Evolutionary conservation across 2,329 filamentous ascomycete genomes (phyloP).

Genomic region (Fusarium sp.): DNA sequence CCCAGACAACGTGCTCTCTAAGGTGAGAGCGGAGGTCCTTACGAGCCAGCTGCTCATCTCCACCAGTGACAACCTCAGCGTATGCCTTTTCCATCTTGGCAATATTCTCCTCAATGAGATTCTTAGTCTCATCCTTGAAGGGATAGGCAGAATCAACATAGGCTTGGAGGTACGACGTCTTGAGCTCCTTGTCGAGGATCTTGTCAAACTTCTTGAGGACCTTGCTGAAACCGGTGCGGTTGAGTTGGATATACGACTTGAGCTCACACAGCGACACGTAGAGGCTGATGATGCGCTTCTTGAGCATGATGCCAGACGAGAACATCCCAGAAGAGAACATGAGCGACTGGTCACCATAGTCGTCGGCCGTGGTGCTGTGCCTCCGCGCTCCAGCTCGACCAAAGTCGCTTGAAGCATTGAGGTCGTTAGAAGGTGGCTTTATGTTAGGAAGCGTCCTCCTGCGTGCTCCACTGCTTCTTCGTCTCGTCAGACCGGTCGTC

Average conservation of each 20-base stretch:
- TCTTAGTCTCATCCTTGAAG: conserved; percentile 80
- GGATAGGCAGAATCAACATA: conserved; percentile 83
- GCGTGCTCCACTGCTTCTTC: conserved; percentile 54
- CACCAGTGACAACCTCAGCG: conserved; percentile 82
- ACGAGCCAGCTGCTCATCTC: conserved; percentile 80
- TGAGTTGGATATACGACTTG: conserved; percentile 95
- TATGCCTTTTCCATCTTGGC: conserved; percentile 82
- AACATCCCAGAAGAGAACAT: conserved; percentile 71
- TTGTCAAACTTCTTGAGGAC: conserved; percentile 99
- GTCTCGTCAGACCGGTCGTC: conserved; percentile 64
- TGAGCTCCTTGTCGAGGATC: conserved; percentile 85
- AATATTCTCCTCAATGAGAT: conserved; percentile 78
- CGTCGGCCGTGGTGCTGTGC: conserved; percentile 77
- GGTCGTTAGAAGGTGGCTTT: conserved; percentile 59
- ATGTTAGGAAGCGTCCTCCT: conserved; percentile 54
- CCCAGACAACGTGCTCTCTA: conserved; percentile 97
- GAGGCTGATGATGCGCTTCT: conserved; percentile 87
- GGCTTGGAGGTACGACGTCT: conserved; percentile 78
- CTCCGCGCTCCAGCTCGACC: conserved; percentile 64
- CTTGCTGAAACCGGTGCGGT: conserved; percentile 96
- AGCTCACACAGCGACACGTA: conserved; percentile 96
- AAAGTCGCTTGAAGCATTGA: conserved; percentile 72
- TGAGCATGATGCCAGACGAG: conserved; percentile 82
- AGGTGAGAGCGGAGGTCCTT: conserved; percentile 91
- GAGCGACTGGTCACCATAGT: conserved; percentile 81